These are phyloP conservation scores for Solanum aculeatissimum DNA, from an alignment of 305 asterid species.

Conservation along the genomic window DNA sequence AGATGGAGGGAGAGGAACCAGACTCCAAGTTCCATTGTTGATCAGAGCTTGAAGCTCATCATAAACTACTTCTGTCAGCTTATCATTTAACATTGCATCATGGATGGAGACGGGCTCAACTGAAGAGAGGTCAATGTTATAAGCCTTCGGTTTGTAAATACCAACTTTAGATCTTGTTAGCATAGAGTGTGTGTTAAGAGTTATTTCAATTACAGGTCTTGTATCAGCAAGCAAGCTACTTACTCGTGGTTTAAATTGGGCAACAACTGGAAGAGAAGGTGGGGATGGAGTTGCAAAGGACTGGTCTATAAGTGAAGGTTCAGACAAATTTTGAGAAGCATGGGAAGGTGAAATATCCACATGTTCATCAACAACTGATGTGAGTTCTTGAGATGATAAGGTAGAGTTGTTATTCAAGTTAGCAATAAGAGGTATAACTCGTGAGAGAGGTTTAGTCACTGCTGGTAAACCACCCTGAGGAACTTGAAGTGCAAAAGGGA, in stretches of 20 bases:
- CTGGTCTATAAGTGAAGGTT: background rate
- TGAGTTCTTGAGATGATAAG: background rate
- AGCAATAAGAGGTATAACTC: background rate
- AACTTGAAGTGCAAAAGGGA: background rate
- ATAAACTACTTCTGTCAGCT: too few species aligned
- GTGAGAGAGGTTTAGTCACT: background rate
- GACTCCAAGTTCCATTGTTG: too few species aligned
- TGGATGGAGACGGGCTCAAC: too few species aligned
- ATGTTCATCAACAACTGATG: background rate
- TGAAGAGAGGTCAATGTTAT: background rate
- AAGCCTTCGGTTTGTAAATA: background rate
- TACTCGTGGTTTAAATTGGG: background rate
- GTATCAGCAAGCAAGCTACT: background rate
- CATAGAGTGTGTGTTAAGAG: background rate
- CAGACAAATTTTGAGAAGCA: background rate
- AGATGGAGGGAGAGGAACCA: too few species aligned
- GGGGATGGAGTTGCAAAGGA: background rate
- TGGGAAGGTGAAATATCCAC: background rate
- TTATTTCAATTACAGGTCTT: background rate
- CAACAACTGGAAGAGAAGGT: background rate
- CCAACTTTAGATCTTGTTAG: background rate
- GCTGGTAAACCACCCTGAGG: background rate
- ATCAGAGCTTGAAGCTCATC: too few species aligned
- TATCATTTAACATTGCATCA: too few species aligned
- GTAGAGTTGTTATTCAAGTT: background rate